Percentiles rank a stretch among this genome's conserved stretches.
Evolutionary conservation across 768 basidiomycete genomes (phyloP).

Genomic region (Boletus sensibilis): DNA sequence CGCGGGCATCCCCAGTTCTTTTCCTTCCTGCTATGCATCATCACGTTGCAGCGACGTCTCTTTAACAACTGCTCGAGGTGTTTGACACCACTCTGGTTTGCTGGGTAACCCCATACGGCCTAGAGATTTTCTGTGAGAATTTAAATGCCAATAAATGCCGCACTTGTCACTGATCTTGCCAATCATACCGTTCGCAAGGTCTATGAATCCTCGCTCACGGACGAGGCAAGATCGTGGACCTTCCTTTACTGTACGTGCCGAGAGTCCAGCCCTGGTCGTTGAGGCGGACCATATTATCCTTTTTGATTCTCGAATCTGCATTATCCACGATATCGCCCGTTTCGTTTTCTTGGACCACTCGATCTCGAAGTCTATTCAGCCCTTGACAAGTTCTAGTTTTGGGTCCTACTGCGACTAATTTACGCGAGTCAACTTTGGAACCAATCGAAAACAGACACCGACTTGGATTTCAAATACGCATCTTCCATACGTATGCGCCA

Average conservation of each 20-base stretch:
- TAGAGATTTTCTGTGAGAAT: not conserved
- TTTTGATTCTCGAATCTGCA: not conserved
- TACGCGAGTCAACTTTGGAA: not conserved
- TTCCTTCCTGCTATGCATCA: not conserved
- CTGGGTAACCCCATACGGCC: not conserved
- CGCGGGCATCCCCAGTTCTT: not conserved
- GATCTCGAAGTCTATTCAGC: conserved; percentile 1
- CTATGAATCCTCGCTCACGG: not conserved
- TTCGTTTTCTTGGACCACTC: not conserved
- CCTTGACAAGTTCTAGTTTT: not conserved
- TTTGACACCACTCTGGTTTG: not conserved
- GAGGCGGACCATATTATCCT: not conserved
- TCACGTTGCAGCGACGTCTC: not conserved
- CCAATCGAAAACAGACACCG: not conserved
- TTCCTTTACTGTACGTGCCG: not conserved
- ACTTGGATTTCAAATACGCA: conserved; percentile 18
- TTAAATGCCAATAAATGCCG: no score
- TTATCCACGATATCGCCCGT: not conserved
- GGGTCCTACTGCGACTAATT: not conserved
- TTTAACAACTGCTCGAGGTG: no score
- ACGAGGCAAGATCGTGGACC: not conserved
- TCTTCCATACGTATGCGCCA: not conserved
- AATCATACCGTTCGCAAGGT: not conserved
- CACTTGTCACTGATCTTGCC: not conserved
- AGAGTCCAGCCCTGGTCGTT: not conserved